Evolutionary conservation across 495 filamentous ascomycete genomes (phyloP), one percentile per base, ranked within the genome.

Genomic region (Corynascus novoguineensis): DNA sequence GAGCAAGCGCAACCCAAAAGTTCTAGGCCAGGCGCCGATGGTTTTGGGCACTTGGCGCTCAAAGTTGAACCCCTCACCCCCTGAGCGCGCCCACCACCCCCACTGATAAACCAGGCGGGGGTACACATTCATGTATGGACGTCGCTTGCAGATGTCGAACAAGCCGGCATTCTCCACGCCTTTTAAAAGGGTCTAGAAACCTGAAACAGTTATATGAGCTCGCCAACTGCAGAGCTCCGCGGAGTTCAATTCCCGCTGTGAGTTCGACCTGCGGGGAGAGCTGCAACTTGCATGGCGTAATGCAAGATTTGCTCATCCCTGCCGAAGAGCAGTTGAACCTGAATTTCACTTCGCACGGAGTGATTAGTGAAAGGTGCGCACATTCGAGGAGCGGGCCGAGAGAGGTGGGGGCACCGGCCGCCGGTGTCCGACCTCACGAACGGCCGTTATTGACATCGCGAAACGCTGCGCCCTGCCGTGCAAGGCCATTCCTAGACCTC

Each of bases 191-290:
- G n/a, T n/a, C n/a, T n/a, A n/a, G n/a, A 27, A 37, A 50, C 17
- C 47, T 35, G 3, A 22, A 44, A 44, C 21, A 44, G 47, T 34
- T 14, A 8, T 34, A n/a, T 35, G 1, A 22, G 11, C 27, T 4
- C 15, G 21, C 29, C 5, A 19, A 4, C 7, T 14, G 21, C 29
- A 19, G 17, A 53, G 35, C 9, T 55, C 52, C 52, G 52, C 52
- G 52, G 52, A 55, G 29, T 34, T 55, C 19, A 19, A 35, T 46
- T 55, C 29, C 49, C 50, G 31, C n/a, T 0, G 49, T 6, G 17
- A 45, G 25, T 5, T 19, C 5, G 19, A 17, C 7, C 27, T 2
- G 19, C 9, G 25, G 21, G 28, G 31, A 35, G 31, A 19, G 47
- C 47, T 12, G 19, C 51, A 44, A 28, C 28, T 54, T 44, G 19